Conservation (phyloP, 495 filamentous ascomycete genomes). For the Monascus purpureus region DNA sequence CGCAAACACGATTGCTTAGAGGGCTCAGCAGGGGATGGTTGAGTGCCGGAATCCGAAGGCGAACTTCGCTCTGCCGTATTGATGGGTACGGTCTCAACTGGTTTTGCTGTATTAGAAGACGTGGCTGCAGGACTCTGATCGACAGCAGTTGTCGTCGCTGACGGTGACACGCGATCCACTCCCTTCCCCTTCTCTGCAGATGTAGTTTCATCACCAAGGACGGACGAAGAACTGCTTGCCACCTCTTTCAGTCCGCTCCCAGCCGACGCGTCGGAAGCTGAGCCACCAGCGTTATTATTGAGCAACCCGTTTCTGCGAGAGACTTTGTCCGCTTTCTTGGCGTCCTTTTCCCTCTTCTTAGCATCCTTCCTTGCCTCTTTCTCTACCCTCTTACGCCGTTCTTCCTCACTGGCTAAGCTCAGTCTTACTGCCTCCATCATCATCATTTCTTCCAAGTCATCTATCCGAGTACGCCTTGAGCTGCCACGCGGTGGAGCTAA, state of each 20-base stretch:
- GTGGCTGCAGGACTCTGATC: slow-evolving; percentile 1
- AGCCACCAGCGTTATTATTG: slow-evolving; percentile 29
- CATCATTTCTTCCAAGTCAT: slow-evolving; percentile 96
- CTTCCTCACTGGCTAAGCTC: slow-evolving; percentile 81
- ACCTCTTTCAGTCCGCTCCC: slow-evolving; percentile 14
- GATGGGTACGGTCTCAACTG: background rate
- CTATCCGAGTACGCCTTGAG: slow-evolving; percentile 52
- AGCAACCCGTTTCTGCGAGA: slow-evolving; percentile 41
- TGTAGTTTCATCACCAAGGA: slow-evolving; percentile 18
- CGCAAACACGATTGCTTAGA: slow-evolving; percentile 53
- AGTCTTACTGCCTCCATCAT: slow-evolving; percentile 90
- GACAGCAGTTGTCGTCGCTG: slow-evolving; percentile 1
- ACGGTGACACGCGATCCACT: slow-evolving; percentile 42
- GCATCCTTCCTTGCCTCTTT: slow-evolving; percentile 68
- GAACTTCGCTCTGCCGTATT: slow-evolving; percentile 5
- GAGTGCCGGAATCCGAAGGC: slow-evolving; percentile 6
- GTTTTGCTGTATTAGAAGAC: slow-evolving; percentile 1
- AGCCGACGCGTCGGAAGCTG: slow-evolving; percentile 19
- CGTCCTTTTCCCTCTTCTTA: slow-evolving; percentile 72
- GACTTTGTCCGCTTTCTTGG: slow-evolving; percentile 60
- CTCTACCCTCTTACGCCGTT: slow-evolving; percentile 66
- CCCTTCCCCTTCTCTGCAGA: slow-evolving; percentile 63
- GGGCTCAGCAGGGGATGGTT: slow-evolving; percentile 19
- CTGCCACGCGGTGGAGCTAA: slow-evolving; percentile 37
- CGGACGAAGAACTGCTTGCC: slow-evolving; percentile 26